Base-by-base conservation (phyloP, 2,329 filamentous ascomycete species). In the Waltergamsia citrina region DNA sequence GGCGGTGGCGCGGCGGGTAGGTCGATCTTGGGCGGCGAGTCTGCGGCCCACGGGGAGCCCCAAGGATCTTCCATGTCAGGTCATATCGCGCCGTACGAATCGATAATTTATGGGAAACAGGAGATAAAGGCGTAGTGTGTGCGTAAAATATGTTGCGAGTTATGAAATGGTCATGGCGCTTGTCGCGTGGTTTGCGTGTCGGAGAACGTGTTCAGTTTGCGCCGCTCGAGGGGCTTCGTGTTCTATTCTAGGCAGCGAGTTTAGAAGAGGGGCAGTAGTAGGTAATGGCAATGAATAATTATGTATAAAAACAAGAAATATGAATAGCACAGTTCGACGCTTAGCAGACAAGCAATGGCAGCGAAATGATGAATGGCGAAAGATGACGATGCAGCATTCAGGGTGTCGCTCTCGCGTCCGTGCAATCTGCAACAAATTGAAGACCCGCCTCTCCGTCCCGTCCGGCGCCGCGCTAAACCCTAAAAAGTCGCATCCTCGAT, bases 51-150 rank as follows among this genome's bases (percentile, higher is more conserved):
- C 55, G 72, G 72, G 45, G 71, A 74, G 54, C 67, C 68, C 72
- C 72, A 77, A 47, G 72, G 71, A 70, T 77, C 70, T 52, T 77
- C 72, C 72, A 77, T 77, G 42, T 43, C 41, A 16, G 10, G 43
- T 24, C 54, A 52, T 56, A 47, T 52, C 53, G 53, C 43, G 49
- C 7, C 17, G 29, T 29, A 19, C 18, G n/a, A n/a, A n/a, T n/a
- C n/a, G n/a, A n/a, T n/a, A n/a, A n/a, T n/a, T n/a, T n/a, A n/a
- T n/a, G n/a, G n/a, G n/a, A n/a, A n/a, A n/a, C n/a, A n/a, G 16
- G 15, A 29, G 27, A 10, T 18, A 6, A n/a, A n/a, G 22, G 19
- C 18, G 18, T 12, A 3, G 5, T 18, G 32, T 10, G 11, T 16
- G 14, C 19, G 32, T n/a, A n/a, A n/a, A n/a, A n/a, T n/a, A n/a